These are phyloP conservation scores for Pezicula carpinea DNA, from an alignment of 2,329 filamentous ascomycete genomes.

Conservation along the genomic window DNA sequence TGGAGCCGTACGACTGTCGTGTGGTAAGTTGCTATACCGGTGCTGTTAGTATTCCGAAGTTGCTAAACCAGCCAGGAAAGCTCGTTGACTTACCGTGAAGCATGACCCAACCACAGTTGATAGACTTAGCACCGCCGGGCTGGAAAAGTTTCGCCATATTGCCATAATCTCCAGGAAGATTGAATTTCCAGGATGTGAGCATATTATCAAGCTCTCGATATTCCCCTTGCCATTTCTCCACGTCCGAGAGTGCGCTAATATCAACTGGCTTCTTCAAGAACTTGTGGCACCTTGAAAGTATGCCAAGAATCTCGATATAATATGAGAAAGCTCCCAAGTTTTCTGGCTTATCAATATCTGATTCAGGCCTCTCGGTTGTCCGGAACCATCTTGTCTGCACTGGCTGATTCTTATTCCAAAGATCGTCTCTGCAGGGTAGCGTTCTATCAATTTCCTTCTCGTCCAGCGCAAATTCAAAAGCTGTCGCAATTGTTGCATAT, in stretches of 20 bases:
- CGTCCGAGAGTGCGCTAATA: constrained; percentile 77
- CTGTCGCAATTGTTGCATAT: constrained; percentile 85
- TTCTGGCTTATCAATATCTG: constrained; percentile 65
- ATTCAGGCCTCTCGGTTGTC: constrained; percentile 49
- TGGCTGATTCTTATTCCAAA: constrained; percentile 77
- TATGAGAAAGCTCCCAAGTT: constrained; percentile 85
- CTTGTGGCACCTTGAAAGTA: constrained; percentile 80
- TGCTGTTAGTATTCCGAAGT: constrained; percentile 6
- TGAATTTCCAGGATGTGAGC: constrained; percentile 78
- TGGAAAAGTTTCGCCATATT: constrained; percentile 78
- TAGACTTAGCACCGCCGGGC: constrained; percentile 59
- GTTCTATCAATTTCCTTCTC: constrained; percentile 87
- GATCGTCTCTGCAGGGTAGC: constrained; percentile 80
- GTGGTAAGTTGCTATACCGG: constrained; percentile 65
- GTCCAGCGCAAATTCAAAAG: constrained; percentile 85
- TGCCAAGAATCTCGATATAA: constrained; percentile 84
- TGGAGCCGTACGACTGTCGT: constrained; percentile 86
- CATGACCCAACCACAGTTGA: constrained; percentile 86
- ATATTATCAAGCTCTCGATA: constrained; percentile 82
- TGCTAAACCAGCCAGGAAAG: background rate
- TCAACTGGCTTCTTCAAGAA: constrained; percentile 88
- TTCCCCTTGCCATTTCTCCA: constrained; percentile 83
- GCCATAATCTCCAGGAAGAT: constrained; percentile 75
- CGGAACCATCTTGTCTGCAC: constrained; percentile 83
- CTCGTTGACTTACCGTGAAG: constrained; percentile 48